These are phyloP conservation scores for Cercophora newfieldiana DNA, from an alignment of 495 filamentous ascomycete species.

Conservation along the genomic window DNA sequence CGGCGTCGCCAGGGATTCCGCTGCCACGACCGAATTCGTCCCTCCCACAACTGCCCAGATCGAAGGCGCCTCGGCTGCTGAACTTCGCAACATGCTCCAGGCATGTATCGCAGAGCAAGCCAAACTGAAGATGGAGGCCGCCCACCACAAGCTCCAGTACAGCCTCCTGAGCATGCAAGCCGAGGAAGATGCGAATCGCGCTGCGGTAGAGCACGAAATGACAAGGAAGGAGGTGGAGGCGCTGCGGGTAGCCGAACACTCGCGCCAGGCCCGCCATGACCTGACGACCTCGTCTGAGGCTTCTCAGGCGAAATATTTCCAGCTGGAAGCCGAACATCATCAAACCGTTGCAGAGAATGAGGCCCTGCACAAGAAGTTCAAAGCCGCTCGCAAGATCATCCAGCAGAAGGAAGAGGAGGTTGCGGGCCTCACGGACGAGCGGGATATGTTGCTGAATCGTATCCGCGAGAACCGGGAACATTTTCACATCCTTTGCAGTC, in stretches of 20 bases:
- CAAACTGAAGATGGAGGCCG: constrained; percentile 73
- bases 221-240: constrained; percentile 88
- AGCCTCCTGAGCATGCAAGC: constrained; percentile 84
- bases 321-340: constrained; percentile 53
- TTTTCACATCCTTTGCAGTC: constrained; percentile 64
- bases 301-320: constrained; percentile 45
- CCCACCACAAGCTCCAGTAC: constrained; percentile 92
- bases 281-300: constrained; percentile 41
- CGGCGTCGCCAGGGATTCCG: constrained; percentile 50
- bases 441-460: constrained; percentile 71
- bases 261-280: constrained; percentile 50
- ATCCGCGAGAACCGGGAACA: constrained; percentile 88
- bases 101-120: constrained; percentile 56
- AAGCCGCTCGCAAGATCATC: constrained; percentile 73
- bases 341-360: constrained; percentile 65
- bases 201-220: constrained; percentile 91
- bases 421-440: constrained; percentile 64
- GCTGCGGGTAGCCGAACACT: constrained; percentile 62
- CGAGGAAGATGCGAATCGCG: constrained; percentile 79
- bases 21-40: constrained; percentile 51
- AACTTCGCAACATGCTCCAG: constrained; percentile 58
- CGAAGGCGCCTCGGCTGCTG: constrained; percentile 56
- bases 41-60: constrained; percentile 66
- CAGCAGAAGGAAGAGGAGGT: constrained; percentile 67
- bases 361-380: constrained; percentile 61